These are phyloP conservation scores for Powellomyces hirtus DNA, from an alignment of 192 early-diverging fungal genomes.

Conservation along the genomic window DNA sequence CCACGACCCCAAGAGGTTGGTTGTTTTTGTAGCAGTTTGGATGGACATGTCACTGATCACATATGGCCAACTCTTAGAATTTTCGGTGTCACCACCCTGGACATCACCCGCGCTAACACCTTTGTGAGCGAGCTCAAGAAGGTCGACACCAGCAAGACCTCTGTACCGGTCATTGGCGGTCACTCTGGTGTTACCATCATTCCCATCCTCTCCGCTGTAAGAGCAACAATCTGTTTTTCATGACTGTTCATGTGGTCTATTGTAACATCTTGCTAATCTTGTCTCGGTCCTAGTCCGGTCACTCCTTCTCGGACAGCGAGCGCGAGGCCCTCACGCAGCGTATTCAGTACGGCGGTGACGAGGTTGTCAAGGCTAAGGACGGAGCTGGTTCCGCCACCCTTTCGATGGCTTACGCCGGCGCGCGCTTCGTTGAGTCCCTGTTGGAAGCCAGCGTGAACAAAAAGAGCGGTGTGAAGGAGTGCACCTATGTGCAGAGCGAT, in stretches of 20 bases:
- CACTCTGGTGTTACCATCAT: conserved; percentile 69
- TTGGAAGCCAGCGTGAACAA: conserved; percentile 48
- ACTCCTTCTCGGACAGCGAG: conserved; percentile 54
- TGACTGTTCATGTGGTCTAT: too few species aligned
- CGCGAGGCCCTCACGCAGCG: conserved; percentile 55
- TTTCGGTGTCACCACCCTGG: conserved; percentile 65
- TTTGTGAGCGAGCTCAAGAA: conserved; percentile 53
- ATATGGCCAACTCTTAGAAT: too few species aligned
- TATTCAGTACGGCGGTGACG: conserved; percentile 69
- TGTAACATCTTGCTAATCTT: too few species aligned
- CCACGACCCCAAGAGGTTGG: conserved; percentile 62
- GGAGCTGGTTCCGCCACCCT: conserved; percentile 43
- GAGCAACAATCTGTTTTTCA: conserved; percentile 8
- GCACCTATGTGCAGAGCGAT: conserved; percentile 54
- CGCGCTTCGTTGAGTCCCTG: conserved; percentile 55
- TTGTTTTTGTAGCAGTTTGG: too few species aligned
- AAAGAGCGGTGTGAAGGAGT: conserved; percentile 59
- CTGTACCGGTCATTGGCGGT: conserved; percentile 60
- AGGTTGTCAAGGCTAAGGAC: conserved; percentile 69
- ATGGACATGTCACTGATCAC: too few species aligned
- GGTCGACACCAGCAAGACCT: conserved; percentile 38
- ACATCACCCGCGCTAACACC: conserved; percentile 61
- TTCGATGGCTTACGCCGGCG: conserved; percentile 34
- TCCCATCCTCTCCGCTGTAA: conserved; percentile 55
- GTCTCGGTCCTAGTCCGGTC: conserved; percentile 37